Base-by-base conservation (phyloP, 2,329 filamentous ascomycete genomes). In the Ophiostoma populinum region DNA sequence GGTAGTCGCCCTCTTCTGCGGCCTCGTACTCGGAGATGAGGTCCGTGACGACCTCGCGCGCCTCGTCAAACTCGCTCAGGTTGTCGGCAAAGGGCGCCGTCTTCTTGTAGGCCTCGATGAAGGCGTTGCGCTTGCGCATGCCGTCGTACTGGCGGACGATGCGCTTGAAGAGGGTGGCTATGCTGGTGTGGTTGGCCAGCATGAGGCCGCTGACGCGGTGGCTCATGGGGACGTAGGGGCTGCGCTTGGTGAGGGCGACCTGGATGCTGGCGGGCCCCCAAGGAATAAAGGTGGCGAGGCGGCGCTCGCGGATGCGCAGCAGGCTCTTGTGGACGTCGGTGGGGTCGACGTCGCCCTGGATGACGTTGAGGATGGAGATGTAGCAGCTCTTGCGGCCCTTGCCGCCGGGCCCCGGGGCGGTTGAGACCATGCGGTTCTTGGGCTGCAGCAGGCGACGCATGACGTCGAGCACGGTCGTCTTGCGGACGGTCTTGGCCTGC, bases 391-490 rank as follows among this genome's bases (percentile, higher is more conserved):
- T 92, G 62, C 95, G 95, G 37, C 42, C 36, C 32, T 45, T 45
- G 37, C 42, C 40, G 29, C 38, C 38, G 6, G 32, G 37, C 49
- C 80, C 81, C 2, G 87, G 86, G 38, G 85, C 79, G 16, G 90
- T 93, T 17, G 86, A 93, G 30, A 98, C 90, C 90, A 98, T 98
- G 53, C 92, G 77, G 58, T 98, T 98, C 66, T 98, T 98, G 25
- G 90, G 90, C 57, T 98, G 92, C 39, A 98, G 63, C 17, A 98
- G 63, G 40, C 90, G 71, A 38, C 90, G 75, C 90, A 98, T 98
- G 42, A 98, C 92, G 53, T 98, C 90, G 26, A 98, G 60, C 7
- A 98, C 90, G 1, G 90, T 98, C 3, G 92, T 98, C 60, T 95
- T 98, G 42, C 92, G 81, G 22, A 98, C 85, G 1, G 87, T 94